phyloP scores from a whole-genome alignment of 495 filamentous ascomycete species.

The Neurospora sp. region DNA sequence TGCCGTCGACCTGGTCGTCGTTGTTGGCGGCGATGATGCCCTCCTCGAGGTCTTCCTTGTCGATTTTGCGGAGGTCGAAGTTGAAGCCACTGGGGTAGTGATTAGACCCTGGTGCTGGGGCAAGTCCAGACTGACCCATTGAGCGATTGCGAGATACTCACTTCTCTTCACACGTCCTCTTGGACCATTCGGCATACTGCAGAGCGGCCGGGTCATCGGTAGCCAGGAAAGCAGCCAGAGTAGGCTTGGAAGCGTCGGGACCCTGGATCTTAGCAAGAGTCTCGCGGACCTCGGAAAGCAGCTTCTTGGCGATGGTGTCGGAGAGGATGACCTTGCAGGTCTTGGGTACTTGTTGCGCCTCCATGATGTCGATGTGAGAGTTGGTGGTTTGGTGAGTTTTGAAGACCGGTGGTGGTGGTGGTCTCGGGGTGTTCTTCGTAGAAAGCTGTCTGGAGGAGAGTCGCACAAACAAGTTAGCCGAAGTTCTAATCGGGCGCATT shows the following conservation, averaged over 20 bases:
- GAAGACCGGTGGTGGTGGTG: background rate
- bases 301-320: conserved; percentile 66
- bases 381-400: background rate
- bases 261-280: conserved; percentile 55
- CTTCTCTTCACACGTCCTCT: conserved; percentile 91
- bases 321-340: conserved; percentile 88
- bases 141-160: conserved; percentile 34
- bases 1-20: conserved; percentile 71
- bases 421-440: background rate
- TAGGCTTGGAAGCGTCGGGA: conserved; percentile 42
- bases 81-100: conserved; percentile 59
- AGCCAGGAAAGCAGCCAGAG: conserved; percentile 82
- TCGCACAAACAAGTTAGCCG: background rate
- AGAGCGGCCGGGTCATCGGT: conserved; percentile 82
- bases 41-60: conserved; percentile 82
- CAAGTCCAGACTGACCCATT: background rate
- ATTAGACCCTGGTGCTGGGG: conserved; percentile 3
- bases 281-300: conserved; percentile 66
- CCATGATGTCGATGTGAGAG: conserved; percentile 18
- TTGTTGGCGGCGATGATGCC: conserved; percentile 71
- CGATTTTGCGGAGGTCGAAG: conserved; percentile 71
- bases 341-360: conserved; percentile 37
- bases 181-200: conserved; percentile 95
- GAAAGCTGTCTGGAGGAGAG: background rate
- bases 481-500: background rate